Percentiles rank a stretch among this genome's conserved stretches.
phyloP scores from a whole-genome alignment of 1,139 yeast species.

The Taiozyma sp. region DNA sequence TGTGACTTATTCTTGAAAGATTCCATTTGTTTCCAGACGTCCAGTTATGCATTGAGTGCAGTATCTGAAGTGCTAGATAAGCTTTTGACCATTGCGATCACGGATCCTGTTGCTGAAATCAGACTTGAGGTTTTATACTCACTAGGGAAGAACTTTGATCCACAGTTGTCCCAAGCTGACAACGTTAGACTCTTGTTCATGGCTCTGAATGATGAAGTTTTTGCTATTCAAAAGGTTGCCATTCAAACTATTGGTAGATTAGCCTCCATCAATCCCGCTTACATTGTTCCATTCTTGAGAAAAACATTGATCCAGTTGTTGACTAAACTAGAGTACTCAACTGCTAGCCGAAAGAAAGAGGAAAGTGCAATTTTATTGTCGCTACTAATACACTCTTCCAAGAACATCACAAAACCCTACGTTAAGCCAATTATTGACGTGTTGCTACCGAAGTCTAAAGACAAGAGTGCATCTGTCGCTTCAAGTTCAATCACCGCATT shows the following conservation, averaged over 20 bases:
- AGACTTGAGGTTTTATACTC: constrained; percentile 73
- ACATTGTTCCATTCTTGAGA: constrained; percentile 87
- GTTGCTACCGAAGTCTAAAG: constrained; percentile 70
- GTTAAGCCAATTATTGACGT: constrained; percentile 86
- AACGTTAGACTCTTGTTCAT: constrained; percentile 80
- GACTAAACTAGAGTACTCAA: constrained; percentile 80
- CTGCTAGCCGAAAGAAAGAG: constrained; percentile 70
- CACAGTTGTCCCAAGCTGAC: constrained; percentile 91
- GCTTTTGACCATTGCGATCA: constrained; percentile 76
- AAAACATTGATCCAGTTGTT: constrained; percentile 80
- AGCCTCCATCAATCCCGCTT: constrained; percentile 87
- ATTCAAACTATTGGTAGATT: constrained; percentile 77
- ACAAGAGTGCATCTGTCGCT: constrained; percentile 71
- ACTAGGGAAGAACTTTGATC: constrained; percentile 73
- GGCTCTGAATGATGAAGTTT: constrained; percentile 88
- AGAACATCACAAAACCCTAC: constrained; percentile 80
- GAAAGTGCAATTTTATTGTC: constrained; percentile 79
- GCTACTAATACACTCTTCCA: constrained; percentile 69
- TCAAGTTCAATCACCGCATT: constrained; percentile 83
- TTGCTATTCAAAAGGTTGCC: constrained; percentile 77
- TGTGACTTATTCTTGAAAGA: constrained; percentile 75
- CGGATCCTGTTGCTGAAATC: constrained; percentile 83
- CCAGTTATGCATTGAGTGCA: constrained; percentile 76
- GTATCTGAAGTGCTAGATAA: constrained; percentile 83
- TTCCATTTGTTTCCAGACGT: constrained; percentile 79